Evolutionary conservation across 2,329 filamentous ascomycete species (phyloP).

Genomic region (Didymella segeticola): DNA sequence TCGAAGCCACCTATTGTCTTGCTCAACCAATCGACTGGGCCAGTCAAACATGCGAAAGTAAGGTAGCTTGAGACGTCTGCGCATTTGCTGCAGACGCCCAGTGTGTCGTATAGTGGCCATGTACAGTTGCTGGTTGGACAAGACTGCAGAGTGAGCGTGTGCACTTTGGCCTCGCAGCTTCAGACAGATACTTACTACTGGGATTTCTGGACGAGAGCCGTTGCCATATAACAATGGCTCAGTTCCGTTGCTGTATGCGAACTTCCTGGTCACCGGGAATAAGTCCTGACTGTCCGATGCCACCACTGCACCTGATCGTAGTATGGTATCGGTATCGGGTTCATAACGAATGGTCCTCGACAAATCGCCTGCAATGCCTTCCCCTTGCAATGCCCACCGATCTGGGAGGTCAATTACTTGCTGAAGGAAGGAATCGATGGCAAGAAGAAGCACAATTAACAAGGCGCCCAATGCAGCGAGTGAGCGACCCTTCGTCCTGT

Average conservation of each 20-base stretch:
- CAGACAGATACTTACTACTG: conserved; percentile 9
- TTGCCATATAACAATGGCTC: conserved; percentile 27
- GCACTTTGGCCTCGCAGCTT: too few species aligned
- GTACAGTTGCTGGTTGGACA: conserved; percentile 41
- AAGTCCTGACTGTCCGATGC: too few species aligned
- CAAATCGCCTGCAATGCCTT: neutral
- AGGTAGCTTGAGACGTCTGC: conserved; percentile 17
- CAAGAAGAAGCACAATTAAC: conserved; percentile 12
- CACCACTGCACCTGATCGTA: too few species aligned
- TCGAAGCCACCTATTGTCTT: neutral
- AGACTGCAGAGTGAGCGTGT: conserved; percentile 6
- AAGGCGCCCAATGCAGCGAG: conserved; percentile 15
- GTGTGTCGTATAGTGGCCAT: conserved; percentile 34
- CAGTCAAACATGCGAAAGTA: neutral
- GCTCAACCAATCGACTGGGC: too few species aligned
- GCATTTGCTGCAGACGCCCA: conserved; percentile 37
- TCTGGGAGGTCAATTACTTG: conserved; percentile 23
- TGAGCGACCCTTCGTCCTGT: conserved; percentile 21
- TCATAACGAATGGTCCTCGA: conserved; percentile 11
- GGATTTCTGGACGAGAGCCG: conserved; percentile 30
- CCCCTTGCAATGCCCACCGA: conserved; percentile 5
- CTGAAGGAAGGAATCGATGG: conserved; percentile 41
- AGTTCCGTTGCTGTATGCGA: conserved; percentile 25
- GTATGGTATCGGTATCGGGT: neutral
- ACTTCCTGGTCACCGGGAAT: neutral